phyloP scores from a whole-genome alignment of 2,329 filamentous ascomycete genomes.

The Aureobasidium sp. region DNA sequence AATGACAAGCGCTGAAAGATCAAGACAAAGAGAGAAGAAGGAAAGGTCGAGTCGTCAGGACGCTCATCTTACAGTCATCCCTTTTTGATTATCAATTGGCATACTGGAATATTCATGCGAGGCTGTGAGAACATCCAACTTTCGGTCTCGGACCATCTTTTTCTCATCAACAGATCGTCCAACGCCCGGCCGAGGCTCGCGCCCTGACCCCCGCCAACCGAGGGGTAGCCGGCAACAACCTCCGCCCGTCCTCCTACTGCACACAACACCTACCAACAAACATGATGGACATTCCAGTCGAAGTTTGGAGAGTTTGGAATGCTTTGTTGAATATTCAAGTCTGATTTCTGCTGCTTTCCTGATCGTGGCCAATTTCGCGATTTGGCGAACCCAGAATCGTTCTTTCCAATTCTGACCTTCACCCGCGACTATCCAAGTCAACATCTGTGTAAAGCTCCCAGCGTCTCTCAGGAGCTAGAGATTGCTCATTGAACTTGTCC shows the following conservation, averaged over 20 bases:
- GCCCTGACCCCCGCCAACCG: neutral
- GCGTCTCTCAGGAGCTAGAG: neutral
- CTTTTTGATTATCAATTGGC: conserved; percentile 7
- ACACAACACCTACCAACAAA: neutral
- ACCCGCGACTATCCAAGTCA: neutral
- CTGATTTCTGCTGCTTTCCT: neutral
- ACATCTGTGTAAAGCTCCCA: neutral
- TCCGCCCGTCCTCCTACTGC: neutral
- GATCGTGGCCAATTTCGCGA: neutral
- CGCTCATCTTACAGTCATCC: neutral
- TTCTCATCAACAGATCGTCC: conserved; percentile 10
- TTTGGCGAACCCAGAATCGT: neutral
- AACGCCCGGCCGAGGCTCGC: neutral
- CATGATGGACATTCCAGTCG: neutral
- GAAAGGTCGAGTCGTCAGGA: neutral
- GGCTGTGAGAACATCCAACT: conserved; percentile 6
- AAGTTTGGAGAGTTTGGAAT: neutral
- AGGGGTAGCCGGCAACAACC: neutral
- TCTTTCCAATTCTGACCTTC: neutral
- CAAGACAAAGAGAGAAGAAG: neutral
- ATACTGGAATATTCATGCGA: conserved; percentile 18
- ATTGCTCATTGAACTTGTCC: neutral
- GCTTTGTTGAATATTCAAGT: neutral
- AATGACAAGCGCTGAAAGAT: neutral
- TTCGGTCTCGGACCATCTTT: neutral